Percentiles rank a stretch among this genome's conserved stretches.
Conservation (phyloP, 2,329 filamentous ascomycete species). For the Alternaria consortialis region DNA sequence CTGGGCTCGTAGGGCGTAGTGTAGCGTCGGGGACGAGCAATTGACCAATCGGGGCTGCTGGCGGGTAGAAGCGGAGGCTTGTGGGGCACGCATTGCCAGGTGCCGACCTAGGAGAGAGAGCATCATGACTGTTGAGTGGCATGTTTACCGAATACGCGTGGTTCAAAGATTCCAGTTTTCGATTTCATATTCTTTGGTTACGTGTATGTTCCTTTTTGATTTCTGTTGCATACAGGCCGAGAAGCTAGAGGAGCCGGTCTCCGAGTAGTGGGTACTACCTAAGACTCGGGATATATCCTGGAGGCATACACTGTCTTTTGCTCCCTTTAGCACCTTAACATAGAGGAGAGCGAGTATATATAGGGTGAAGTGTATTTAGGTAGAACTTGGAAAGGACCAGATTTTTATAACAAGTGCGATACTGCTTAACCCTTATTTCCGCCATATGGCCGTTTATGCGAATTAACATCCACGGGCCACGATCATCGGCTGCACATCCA, state of each 20-base stretch:
- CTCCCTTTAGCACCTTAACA: neutral
- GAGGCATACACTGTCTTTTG: neutral
- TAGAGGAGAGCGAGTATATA: neutral
- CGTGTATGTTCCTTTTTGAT: neutral
- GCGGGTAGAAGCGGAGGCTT: conserved; percentile 5
- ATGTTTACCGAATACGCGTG: neutral
- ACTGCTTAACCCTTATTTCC: neutral
- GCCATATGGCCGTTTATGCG: neutral
- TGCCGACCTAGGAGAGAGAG: neutral
- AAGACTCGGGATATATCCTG: neutral
- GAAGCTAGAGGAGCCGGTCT: neutral
- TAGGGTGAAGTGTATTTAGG: neutral
- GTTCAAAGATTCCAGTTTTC: neutral
- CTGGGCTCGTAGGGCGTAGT: conserved; percentile 9
- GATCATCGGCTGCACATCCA: neutral
- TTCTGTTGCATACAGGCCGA: too few relatives aligned
- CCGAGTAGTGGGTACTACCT: neutral
- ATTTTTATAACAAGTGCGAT: neutral
- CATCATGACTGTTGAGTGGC: neutral
- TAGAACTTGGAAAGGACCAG: neutral
- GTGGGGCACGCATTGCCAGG: neutral
- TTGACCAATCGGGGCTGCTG: conserved; percentile 11
- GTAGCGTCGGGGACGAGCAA: neutral
- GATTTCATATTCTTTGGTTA: neutral
- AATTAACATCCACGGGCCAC: neutral